phyloP scores from a whole-genome alignment of 2,329 filamentous ascomycete species.

The Cladosporium austrohemisphaericum region DNA sequence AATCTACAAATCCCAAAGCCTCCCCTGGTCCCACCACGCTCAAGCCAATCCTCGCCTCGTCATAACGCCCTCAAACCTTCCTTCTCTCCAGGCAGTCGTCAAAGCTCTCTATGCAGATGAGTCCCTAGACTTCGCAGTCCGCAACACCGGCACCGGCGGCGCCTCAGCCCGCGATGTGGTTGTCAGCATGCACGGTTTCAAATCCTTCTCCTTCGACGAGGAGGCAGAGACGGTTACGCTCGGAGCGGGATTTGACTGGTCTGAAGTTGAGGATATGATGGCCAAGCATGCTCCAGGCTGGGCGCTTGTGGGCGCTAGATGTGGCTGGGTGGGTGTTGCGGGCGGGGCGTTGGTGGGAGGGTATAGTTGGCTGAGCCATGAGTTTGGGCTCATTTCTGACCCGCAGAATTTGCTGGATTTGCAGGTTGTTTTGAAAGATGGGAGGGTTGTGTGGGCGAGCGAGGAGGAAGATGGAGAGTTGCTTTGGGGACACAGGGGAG shows the following conservation, averaged over 20 bases:
- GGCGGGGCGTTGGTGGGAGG: slow-evolving; percentile 38
- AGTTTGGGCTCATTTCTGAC: slow-evolving; percentile 39
- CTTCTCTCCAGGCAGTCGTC: slow-evolving; percentile 32
- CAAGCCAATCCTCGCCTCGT: slow-evolving; percentile 35
- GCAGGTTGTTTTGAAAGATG: slow-evolving; percentile 38
- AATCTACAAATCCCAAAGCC: slow-evolving; percentile 18
- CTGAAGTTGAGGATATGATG: slow-evolving; percentile 36
- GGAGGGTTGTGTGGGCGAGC: slow-evolving; percentile 37
- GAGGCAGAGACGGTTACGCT: slow-evolving; percentile 32
- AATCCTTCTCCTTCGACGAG: slow-evolving; percentile 35
- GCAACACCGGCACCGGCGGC: slow-evolving; percentile 36
- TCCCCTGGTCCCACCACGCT: slow-evolving; percentile 35
- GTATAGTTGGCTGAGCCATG: slow-evolving; percentile 38
- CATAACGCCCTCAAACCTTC: slow-evolving; percentile 30
- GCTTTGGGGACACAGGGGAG: slow-evolving; percentile 41
- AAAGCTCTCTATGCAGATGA: slow-evolving; percentile 30
- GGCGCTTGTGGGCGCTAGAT: slow-evolving; percentile 36
- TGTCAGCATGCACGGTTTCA: slow-evolving; percentile 37
- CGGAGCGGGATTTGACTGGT: slow-evolving; percentile 38
- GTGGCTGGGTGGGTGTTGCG: slow-evolving; percentile 39
- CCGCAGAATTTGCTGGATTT: slow-evolving; percentile 41
- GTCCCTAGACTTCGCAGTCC: slow-evolving; percentile 37
- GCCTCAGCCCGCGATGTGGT: slow-evolving; percentile 38
- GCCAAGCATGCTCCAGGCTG: slow-evolving; percentile 35
- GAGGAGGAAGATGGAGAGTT: slow-evolving; percentile 38